Evolutionary conservation across 352 stramenopile species (phyloP), one percentile per base, ranked within the genome.

Genomic region (Phytophthora cactorum): DNA sequence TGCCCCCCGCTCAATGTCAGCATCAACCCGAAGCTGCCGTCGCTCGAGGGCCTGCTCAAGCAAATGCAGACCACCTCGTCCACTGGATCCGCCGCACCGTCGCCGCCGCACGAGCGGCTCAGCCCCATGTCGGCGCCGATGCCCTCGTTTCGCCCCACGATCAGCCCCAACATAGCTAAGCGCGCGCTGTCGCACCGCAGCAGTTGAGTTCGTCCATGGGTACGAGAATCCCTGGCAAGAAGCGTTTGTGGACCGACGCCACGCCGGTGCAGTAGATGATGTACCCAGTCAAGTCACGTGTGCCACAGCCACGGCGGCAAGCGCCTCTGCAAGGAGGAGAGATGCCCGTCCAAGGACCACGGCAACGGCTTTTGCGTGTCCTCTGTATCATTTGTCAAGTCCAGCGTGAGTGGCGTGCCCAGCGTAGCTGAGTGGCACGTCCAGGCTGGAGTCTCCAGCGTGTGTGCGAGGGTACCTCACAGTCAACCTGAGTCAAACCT

Each of bases 291-390:
- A 71, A 72, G 45, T 51, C 70, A 4, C 66, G 56, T 3, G 11
- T 94, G 86, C 52, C 84, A 95, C 72, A 89, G 82, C 60, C 86
- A 95, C 68, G 86, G 86, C 38, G 86, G 86, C 58, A 95, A 93
- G 62, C 84, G 86, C 7, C 73, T 91, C n/a, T 95, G 86, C 60
- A 92, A 93, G 58, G 84, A 93, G 52, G 73, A 88, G 9, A 76
- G 78, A 15, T 95, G 86, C 56, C 83, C 69, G 36, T 90, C 82
- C 36, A 95, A 95, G 59, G 86, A 95, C 59, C 86, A 84, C 28
- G 86, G 86, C 65, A 93, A 93, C 57, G 86, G 86, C 4, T 93
- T 88, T 57, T 93, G 86, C 51, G 34, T 27, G 22, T 44, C 36
- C 61, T 59, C 55, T 14, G 43, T 74, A 70, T 45, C 14, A 27